These are phyloP conservation scores for Aureobasidium sp. DNA, from an alignment of 2,329 filamentous ascomycete species.

Conservation along the genomic window DNA sequence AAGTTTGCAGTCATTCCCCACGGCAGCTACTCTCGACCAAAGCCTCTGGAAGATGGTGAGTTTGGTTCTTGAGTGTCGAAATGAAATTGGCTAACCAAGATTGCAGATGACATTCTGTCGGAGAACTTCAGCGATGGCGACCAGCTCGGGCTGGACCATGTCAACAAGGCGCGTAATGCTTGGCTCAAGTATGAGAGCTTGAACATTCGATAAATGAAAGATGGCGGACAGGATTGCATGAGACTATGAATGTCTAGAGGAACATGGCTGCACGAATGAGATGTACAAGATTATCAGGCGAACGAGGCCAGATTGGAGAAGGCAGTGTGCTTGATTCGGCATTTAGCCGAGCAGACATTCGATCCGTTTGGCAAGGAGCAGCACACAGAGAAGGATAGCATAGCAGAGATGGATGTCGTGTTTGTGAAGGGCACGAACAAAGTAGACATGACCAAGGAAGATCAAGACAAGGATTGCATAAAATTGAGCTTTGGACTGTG, in stretches of 20 bases:
- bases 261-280: background rate
- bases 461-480: background rate
- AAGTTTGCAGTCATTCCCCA: slow-evolving; percentile 77
- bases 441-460: background rate
- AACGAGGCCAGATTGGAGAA: background rate
- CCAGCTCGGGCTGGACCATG: slow-evolving; percentile 51
- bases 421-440: background rate
- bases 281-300: background rate
- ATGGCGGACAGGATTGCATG: background rate
- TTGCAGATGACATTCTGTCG: slow-evolving; percentile 40
- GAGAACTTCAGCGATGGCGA: slow-evolving; percentile 37
- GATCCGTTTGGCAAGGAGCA: background rate
- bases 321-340: background rate
- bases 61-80: slow-evolving; percentile 10
- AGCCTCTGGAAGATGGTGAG: slow-evolving; percentile 83
- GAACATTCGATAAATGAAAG: slow-evolving; percentile 47
- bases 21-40: slow-evolving; percentile 66
- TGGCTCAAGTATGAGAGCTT: slow-evolving; percentile 57
- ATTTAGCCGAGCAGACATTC: background rate
- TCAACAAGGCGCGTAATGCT: slow-evolving; percentile 54
- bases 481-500: background rate
- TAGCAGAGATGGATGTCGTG: background rate
- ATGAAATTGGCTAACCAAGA: background rate
- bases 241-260: background rate
- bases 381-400: background rate